Evolutionary conservation across 768 basidiomycete species (phyloP), one percentile per base, ranked within the genome.

Genomic region (Agaricus sinodeliciosus): DNA sequence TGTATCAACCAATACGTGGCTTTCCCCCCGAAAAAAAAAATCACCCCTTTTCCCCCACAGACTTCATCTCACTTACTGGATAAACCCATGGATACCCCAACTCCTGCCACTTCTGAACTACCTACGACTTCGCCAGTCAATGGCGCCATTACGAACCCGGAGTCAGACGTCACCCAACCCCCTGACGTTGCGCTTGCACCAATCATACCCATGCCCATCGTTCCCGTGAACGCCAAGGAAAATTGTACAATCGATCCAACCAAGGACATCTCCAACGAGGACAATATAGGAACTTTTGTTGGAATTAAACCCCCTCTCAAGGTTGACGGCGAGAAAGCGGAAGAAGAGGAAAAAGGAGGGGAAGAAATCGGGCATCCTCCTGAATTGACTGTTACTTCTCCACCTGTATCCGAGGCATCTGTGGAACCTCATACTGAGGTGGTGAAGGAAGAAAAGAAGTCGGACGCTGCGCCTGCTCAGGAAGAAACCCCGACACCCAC

Each of bases 181-280:
- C n/a, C 27, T 31, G 45, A 42, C 11, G 12, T 40, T 35, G 5
- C 35, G 5, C 57, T 67, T 9, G 66, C 70, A 2, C 65, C 72
- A 42, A 57, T 60, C 8, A 62, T 73, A 2, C 69, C 71, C 37
- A 68, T 75, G 12, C 31, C 65, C 55, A 69, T 72, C 41, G 62
- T 73, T 3, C 72, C 74, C 12, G 71, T 75, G 43, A 73, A 72
- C 51, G 71, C 67, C 4, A 58, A 64, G 22, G 72, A 77, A 60
- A 65, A 69, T 57, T 69, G 65, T 57, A 67, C 67, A 2, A 50
- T 58, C 31, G 56, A 54, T 25, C 50, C 63, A 45, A 34, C 45
- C 2, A 56, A 58, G 15, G 51, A 44, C 44, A 54, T 50, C 7
- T 27, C 44, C 25, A 49, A 54, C 34, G 46, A 41, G 18, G 46